These are phyloP conservation scores for Fusarium sp. DNA, from an alignment of 2,329 filamentous ascomycete species.

Conservation along the genomic window DNA sequence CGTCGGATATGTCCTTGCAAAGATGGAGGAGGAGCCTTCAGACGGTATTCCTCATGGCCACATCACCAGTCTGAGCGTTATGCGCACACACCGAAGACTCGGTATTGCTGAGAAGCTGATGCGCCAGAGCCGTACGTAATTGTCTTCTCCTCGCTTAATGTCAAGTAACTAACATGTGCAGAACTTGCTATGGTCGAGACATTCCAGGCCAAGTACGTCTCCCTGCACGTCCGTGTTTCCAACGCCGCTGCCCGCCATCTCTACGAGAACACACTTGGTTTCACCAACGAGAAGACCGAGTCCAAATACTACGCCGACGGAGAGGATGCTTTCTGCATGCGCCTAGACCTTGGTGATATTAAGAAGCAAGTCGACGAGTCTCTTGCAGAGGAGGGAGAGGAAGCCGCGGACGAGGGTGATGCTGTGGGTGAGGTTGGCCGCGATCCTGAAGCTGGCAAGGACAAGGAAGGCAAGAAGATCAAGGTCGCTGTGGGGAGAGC, in stretches of 20 bases:
- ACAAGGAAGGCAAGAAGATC: constrained; percentile 59
- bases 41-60: constrained; percentile 95
- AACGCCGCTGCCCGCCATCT: constrained; percentile 92
- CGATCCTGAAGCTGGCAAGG: constrained; percentile 54
- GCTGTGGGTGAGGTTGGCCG: constrained; percentile 74
- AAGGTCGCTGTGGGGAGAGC: constrained; percentile 87
- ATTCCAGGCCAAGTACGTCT: constrained; percentile 91
- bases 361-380: constrained; percentile 58
- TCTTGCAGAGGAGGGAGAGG: constrained; percentile 56
- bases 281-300: constrained; percentile 88
- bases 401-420: constrained; percentile 72
- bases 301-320: constrained; percentile 96
- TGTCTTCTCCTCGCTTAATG: neutral
- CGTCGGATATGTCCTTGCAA: constrained; percentile 98
- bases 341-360: constrained; percentile 79
- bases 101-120: constrained; percentile 98
- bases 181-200: constrained; percentile 97
- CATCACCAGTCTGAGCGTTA: constrained; percentile 94
- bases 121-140: constrained; percentile 86
- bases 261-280: constrained; percentile 92
- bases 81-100: constrained; percentile 91
- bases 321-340: constrained; percentile 96
- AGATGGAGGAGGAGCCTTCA: constrained; percentile 98
- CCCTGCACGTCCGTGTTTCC: constrained; percentile 92
- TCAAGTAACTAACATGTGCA: constrained; percentile 49